Evolutionary conservation across 2,329 filamentous ascomycete species (phyloP), one percentile per base, ranked within the genome.

Genomic region (Colletotrichum filicis): DNA sequence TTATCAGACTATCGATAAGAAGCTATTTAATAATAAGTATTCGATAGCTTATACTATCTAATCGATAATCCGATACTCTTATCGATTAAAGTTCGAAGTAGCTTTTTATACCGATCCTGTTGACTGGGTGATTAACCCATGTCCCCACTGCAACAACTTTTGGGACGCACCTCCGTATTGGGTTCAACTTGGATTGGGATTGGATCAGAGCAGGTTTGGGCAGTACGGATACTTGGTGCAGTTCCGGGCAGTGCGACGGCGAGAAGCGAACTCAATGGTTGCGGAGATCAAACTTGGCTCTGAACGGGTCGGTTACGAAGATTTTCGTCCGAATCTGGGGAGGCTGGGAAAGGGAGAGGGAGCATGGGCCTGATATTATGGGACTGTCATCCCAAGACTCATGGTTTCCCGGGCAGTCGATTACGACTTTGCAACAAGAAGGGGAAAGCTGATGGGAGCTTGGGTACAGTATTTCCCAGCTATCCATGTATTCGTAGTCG

Each of bases 311-410:
- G 42, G 42, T 16, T n/a, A 60, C 30, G 26, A 72, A 37, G 69
- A 64, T 64, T 63, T 60, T 55, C 42, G 16, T 42, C 49, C 49
- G 52, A 59, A 57, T 63, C 69, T 63, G 69, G 58, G 68, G 68
- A 32, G 28, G 28, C 14, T 22, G 7, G 60, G 26, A 63, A 37
- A 32, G 53, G 37, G 53, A 28, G 30, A n/a, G n/a, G 26, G 53
- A 71, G 46, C 56, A 61, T 61, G 68, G 68, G 49, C 46, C 63
- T 55, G 46, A 49, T 35, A n/a, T 11, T 30, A 67, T 49, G 53
- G 63, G 53, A 66, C 32, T 26, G 22, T 22, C 24, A 11, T 66
- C 26, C 57, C 30, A 24, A 22, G 52, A 35, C 30, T 6, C 12
- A 26, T 8, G 28, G 46, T 63, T 53, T 53, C 28, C 28, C 32